Base-by-base conservation (phyloP, 345 rosid species). In the Rhodamnia argentea region DNA sequence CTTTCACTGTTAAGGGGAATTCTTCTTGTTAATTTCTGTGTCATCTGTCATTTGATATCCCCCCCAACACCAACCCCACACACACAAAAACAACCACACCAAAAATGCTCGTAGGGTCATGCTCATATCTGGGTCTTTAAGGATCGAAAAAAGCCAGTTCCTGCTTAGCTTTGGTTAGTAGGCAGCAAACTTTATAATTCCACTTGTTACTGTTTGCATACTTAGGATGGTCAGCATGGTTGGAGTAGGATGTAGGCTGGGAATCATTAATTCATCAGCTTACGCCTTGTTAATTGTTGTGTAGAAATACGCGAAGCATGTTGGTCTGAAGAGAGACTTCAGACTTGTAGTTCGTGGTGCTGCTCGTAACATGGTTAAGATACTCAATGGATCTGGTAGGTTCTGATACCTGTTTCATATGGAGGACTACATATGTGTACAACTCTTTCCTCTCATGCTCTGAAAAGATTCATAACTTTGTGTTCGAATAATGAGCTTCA, bases 311-410 rank as follows among this genome's bases (percentile, higher is more conserved):
- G 98, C 98, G 86, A 93, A 94, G 89, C 89, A 93, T 84, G 99
- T 97, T 88, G 99, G 99, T 52, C 70, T 96, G 87, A 97, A 96
- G 92, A 96, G 99, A 87, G 98, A 95, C 91, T 96, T 97, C 87
- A 98, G 98, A 83, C 95, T 97, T 87, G 99, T 97, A 57, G 99
- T 96, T 32, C 93, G 99, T 42, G 98, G 99, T 89, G 98, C 96
- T 37, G 99, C 99, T 90, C 95, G 96, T 84, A 97, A 97, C 93
- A 96, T 97, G 99, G 90, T 95, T 84, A 87, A 90, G 84, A 96
- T 96, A 89, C 95, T 96, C 85, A 90, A 90, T 59, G 99, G 99
- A 62, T 96, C 99, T 57, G 87, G 98, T 96, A 74, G 86, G 94
- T 87, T 83, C 83, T 83, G 40, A 82, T 82, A 76, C 85, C 86